These are phyloP conservation scores for Copromyces sp. DNA, from an alignment of 495 filamentous ascomycete genomes.

Conservation along the genomic window DNA sequence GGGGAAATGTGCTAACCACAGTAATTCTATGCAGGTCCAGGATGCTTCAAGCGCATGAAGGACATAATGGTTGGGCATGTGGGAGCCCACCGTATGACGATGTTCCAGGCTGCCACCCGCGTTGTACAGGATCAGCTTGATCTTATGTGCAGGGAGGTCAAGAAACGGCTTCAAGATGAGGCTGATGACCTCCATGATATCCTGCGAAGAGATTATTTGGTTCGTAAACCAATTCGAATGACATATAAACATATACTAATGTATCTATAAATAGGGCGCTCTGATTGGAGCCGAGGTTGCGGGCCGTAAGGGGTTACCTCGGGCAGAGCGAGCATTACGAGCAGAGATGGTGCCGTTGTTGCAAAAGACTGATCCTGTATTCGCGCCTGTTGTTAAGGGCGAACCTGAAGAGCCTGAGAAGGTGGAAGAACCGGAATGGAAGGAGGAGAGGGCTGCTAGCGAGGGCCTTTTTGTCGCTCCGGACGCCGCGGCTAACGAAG, in stretches of 20 bases:
- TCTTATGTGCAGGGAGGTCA: constrained; percentile 25
- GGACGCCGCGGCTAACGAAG: neutral
- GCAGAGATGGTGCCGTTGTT: constrained; percentile 11
- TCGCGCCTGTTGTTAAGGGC: neutral
- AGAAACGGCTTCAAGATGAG: constrained; percentile 27
- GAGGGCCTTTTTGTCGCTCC: neutral
- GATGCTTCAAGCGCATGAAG: constrained; percentile 48
- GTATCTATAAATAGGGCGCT: neutral
- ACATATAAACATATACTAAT: too few relatives aligned
- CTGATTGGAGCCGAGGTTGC: constrained; percentile 10
- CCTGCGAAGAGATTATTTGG: constrained; percentile 38
- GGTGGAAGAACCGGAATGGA: neutral
- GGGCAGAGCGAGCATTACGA: constrained; percentile 11
- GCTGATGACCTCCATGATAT: constrained; percentile 31
- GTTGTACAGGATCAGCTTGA: constrained; percentile 32
- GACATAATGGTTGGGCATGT: constrained; percentile 42
- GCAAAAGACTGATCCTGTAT: neutral
- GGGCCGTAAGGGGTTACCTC: neutral
- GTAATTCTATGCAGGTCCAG: constrained; percentile 19
- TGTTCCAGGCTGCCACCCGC: constrained; percentile 42
- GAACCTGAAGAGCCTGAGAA: neutral
- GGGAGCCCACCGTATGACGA: constrained; percentile 23
- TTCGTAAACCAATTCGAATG: neutral
- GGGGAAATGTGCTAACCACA: neutral
- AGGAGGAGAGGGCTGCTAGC: neutral